Evolutionary conservation across 352 stramenopile genomes (phyloP), one percentile per base, ranked within the genome.

Genomic region (Globisporangium rhizosaccharum): DNA sequence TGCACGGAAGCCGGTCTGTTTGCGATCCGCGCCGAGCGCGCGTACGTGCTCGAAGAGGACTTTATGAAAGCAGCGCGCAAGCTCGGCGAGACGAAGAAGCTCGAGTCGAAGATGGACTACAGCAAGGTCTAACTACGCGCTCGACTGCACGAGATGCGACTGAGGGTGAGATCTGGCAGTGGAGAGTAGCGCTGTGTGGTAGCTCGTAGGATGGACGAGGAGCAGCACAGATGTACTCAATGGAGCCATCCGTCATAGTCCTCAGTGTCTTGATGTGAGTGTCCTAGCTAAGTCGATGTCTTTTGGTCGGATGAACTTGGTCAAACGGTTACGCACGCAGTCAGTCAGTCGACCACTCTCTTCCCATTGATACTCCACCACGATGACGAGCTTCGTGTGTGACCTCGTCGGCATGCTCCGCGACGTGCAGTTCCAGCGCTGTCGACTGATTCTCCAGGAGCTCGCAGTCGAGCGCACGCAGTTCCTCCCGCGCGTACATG

Each of bases 1-100:
- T 99, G 96, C 82, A 97, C 91, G 42, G 91, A 97, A 69, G 88
- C 91, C 33, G 91, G 89, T 53, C 79, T 99, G 61, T 99, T 99
- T 83, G 98, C 98, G 30, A 99, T 99, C 73, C 91, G 98, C 50
- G 92, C 88, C 12, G 97, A 99, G 72, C 87, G 98, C 48, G 96
- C 99, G 68, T 99, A 99, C 82, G 96, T 99, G 26, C 74, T 99
- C 20, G 97, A 99, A 71, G 97, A 99, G 69, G 98, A 99, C 73
- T 99, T 99, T 72, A 99, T 99, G 96, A 99, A 99, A 87, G 97
- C 97, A 2, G 97, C 96, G 51, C 88, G 98, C 57, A 99, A 99
- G 85, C 90, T 99, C 66, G 89, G 90, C 36, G 98, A 99, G 65
- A 97, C 90, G 59, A 99, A 99, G 92, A 99, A 99, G 79, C 88